Percentiles rank a stretch among this genome's conserved stretches.
Conservation (phyloP, 441 rosid genomes). For the Pelargonium cotyledonis region DNA sequence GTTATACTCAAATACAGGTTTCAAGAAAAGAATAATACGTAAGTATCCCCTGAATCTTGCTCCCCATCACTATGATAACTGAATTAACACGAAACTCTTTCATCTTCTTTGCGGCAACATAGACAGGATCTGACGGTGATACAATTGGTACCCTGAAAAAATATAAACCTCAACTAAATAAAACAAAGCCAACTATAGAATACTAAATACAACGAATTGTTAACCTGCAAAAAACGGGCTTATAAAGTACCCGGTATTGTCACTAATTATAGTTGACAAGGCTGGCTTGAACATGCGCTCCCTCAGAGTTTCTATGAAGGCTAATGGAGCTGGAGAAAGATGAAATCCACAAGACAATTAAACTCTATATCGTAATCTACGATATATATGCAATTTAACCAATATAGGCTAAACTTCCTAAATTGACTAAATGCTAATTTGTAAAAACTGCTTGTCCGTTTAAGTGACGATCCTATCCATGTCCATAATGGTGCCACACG, state of each 20-base stretch:
- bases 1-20: conserved; percentile 21
- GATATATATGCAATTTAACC: background rate
- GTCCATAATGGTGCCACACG: too few species aligned
- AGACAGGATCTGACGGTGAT: conserved; percentile 73
- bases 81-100: conserved; percentile 65
- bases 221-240: conserved; percentile 23
- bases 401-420: background rate
- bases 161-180: conserved; percentile 8
- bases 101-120: conserved; percentile 72
- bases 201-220: background rate
- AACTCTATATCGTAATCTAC: background rate
- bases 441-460: background rate
- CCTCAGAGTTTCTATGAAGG: conserved; percentile 81
- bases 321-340: conserved; percentile 50
- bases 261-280: conserved; percentile 69
- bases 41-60: conserved; percentile 73
- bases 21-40: conserved; percentile 37
- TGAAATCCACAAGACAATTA: background rate
- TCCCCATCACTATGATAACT: conserved; percentile 67
- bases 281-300: conserved; percentile 92
- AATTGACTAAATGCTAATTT: background rate
- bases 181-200: background rate
- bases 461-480: too few species aligned
- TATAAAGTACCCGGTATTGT: conserved; percentile 93
- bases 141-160: conserved; percentile 73